A percentile compares a stretch with the other conserved stretches of the same genome.
phyloP scores from a whole-genome alignment of 1,139 yeast species.

The Protomyces pachydermus region DNA sequence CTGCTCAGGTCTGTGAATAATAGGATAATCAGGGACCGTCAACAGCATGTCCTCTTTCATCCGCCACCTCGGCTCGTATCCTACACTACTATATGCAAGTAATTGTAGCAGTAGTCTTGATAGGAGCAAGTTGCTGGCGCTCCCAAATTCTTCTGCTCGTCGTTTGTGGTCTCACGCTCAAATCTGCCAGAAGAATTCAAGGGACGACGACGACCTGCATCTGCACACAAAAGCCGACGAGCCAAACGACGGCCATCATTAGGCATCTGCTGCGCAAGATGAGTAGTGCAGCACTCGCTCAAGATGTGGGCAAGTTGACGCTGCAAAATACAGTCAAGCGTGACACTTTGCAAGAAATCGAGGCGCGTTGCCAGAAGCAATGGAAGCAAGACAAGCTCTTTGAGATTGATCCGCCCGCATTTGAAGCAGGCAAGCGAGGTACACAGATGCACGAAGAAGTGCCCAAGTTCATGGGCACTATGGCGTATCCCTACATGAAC shows the following conservation, averaged over 20 bases:
- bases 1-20: slow-evolving; percentile 28
- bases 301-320: slow-evolving; percentile 20
- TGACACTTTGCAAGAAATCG: slow-evolving; percentile 84
- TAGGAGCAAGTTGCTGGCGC: too few relatives aligned
- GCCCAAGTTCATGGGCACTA: slow-evolving; percentile 85
- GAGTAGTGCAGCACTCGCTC: slow-evolving; percentile 8
- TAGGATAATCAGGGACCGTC: slow-evolving; percentile 19
- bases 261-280: slow-evolving; percentile 3
- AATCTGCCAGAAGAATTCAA: too few relatives aligned
- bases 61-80: too few relatives aligned
- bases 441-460: slow-evolving; percentile 63
- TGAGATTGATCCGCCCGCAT: slow-evolving; percentile 81
- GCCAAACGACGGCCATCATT: not conserved
- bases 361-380: slow-evolving; percentile 76
- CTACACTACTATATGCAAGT: too few relatives aligned
- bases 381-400: slow-evolving; percentile 86
- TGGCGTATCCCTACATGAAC: slow-evolving; percentile 99
- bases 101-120: too few relatives aligned
- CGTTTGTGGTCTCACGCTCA: too few relatives aligned
- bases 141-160: too few relatives aligned
- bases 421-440: slow-evolving; percentile 39
- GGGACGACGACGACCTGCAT: too few relatives aligned
- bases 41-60: not conserved
- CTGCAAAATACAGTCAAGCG: slow-evolving; percentile 44
- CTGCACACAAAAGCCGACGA: too few relatives aligned